These are phyloP conservation scores for Triticum turgidum DNA, from an alignment of 176 grass and related monocot species.

Conservation along the genomic window DNA sequence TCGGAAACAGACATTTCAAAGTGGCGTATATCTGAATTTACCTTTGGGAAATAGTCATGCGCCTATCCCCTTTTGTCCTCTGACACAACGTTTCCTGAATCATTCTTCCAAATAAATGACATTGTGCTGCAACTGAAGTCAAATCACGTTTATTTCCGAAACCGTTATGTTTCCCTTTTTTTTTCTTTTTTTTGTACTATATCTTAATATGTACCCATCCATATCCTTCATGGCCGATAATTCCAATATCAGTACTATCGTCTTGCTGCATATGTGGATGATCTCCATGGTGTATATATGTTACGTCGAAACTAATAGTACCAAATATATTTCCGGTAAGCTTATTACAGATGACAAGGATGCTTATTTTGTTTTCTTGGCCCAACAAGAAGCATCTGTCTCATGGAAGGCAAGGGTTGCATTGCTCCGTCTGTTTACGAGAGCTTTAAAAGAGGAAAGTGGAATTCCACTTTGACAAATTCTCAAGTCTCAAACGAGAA, in stretches of 20 bases:
- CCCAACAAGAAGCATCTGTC: background rate
- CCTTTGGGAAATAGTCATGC: background rate
- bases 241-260: background rate
- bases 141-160: background rate
- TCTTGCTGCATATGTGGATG: conserved; percentile 9
- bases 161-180: background rate
- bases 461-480: conserved; percentile 43
- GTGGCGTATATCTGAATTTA: background rate
- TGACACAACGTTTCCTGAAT: conserved; percentile 5
- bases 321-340: background rate
- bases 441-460: conserved; percentile 42
- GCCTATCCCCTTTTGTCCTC: background rate
- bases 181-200: background rate
- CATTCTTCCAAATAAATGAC: background rate
- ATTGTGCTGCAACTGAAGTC: background rate
- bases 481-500: conserved; percentile 39
- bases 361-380: background rate
- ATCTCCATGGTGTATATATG: background rate
- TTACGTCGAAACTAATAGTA: background rate
- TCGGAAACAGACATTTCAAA: background rate
- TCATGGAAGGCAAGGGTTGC: background rate
- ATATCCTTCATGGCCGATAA: background rate
- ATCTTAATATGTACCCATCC: background rate
- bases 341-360: background rate
- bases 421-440: background rate